Base-by-base conservation (phyloP, 2,329 filamentous ascomycete species). In the Orbilia brochopaga region DNA sequence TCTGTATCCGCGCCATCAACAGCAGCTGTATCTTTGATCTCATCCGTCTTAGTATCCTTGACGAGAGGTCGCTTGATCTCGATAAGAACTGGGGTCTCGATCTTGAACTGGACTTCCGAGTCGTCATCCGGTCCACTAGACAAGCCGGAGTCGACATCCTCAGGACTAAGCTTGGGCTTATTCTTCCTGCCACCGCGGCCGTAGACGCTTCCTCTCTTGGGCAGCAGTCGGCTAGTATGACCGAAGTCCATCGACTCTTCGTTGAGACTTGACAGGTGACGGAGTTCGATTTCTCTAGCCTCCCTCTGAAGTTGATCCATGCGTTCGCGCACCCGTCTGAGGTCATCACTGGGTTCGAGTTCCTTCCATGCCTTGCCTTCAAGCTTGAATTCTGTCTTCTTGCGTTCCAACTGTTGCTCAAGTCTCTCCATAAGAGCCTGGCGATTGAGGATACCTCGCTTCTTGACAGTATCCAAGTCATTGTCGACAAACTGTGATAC, bases 381-480 rank as follows among this genome's bases (percentile, higher is more conserved):
- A 32, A 99, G 86, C 80, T 97, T 97, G 81, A 91, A 96, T 78
- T 97, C 92, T 0, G 94, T 97, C 85, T 97, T 97, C 74, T 96
- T 93, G 74, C 94, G 85, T 82, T 97, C 93, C 46, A 99, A 86
- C 80, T 97, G 94, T 83, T 91, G 95, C 80, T 96, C 92, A 65
- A 99, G 84, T 59, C 92, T 88, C 78, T 92, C 90, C 90, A 99
- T 95, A 75, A 99, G 87, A 77, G 85, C 88, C 77, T 97, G 91
- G 24, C 94, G 89, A 79, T 97, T 92, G 74, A 99, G 83, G 73
- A 99, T 97, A 74, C 94, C 94, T 78, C 92, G 87, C 88, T 93
- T 91, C 62, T 88, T 89, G 30, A 86, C 83, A 23, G 90, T 87
- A 78, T 94, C 89, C 21, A 85, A 85, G 44, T 87, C 84, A n/a